Evolutionary conservation across 75 land plant species (phyloP).

Genomic region (Sequoiadendron giganteum): DNA sequence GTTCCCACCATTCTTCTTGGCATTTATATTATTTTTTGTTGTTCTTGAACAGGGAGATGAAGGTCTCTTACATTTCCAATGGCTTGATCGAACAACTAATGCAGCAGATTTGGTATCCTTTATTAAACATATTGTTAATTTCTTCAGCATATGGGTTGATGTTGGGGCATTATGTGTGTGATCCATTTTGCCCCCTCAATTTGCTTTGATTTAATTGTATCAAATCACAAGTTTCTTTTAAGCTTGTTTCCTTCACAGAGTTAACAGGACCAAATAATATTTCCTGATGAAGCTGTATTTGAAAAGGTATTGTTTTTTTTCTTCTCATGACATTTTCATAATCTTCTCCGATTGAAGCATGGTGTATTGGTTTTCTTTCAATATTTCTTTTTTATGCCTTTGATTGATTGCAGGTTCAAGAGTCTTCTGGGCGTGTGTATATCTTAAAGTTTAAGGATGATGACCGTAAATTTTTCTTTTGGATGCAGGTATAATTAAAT

Average conservation of each 20-base stretch:
- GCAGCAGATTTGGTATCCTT: conserved; percentile 89
- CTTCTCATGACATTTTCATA: neutral
- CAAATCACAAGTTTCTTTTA: conserved; percentile 12
- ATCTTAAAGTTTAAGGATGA: conserved; percentile 87
- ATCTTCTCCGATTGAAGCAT: neutral
- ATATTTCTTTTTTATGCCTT: neutral
- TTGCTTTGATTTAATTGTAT: neutral
- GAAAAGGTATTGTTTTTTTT: conserved; percentile 67
- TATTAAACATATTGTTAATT: neutral
- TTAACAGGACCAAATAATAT: conserved; percentile 78
- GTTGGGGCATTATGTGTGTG: neutral
- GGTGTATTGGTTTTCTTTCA: neutral
- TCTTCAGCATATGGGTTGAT: neutral
- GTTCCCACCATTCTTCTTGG: neutral
- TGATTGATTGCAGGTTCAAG: conserved; percentile 62
- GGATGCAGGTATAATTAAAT: conserved; percentile 83
- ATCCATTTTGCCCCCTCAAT: neutral
- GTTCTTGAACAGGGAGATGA: conserved; percentile 65
- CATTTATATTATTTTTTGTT: neutral
- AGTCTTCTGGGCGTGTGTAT: conserved; percentile 84
- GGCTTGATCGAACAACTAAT: conserved; percentile 66
- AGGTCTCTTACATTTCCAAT: conserved; percentile 84
- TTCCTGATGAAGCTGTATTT: conserved; percentile 93
- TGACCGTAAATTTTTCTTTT: conserved; percentile 81
- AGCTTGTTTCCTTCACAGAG: conserved; percentile 12